Evolutionary conservation across 345 rosid species (phyloP).

Genomic region (sweet orange (Citrus sinensis)): DVS_A1.0 CM039163.1:4095501-4096000

Average conservation of each 20-base stretch:
- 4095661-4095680: background rate
- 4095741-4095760: background rate
- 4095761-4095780: background rate
- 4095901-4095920: too few relatives aligned
- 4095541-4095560: constrained; percentile 14
- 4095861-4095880: background rate
- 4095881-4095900: too few relatives aligned
- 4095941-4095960: too few relatives aligned
- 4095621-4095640: background rate
- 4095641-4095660: background rate
- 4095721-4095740: background rate
- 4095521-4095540: constrained; percentile 19
- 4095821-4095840: background rate
- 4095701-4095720: background rate
- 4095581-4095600: constrained; percentile 17
- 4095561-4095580: background rate
- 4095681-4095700: background rate
- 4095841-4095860: background rate
- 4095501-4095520: constrained; percentile 22
- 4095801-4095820: background rate
- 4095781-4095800: background rate
- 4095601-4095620: constrained; percentile 35
- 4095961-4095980: background rate
- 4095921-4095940: too few relatives aligned
- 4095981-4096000: background rate